Evolutionary conservation across 768 basidiomycete species (phyloP), one percentile per base, ranked within the genome.

Genomic region (Lentinula detonsa): DNA sequence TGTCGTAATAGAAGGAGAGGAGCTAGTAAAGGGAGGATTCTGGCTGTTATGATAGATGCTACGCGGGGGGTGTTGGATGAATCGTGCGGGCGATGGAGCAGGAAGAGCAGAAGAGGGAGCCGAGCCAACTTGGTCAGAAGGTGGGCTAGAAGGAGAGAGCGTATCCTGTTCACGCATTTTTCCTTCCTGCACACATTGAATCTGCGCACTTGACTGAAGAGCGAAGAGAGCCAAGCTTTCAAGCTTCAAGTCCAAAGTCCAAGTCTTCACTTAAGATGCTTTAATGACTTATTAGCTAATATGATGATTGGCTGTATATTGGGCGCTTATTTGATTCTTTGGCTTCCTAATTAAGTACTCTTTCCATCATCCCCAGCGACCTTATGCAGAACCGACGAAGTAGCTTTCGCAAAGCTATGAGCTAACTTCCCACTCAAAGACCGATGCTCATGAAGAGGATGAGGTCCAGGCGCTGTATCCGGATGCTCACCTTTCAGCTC

Each of bases 61-160:
- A 61, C 43, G 61, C 21, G 16, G 45, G 39, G 54, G 46, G 43
- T 60, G 65, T 35, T 61, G 57, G 18, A 72, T 64, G 59, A 74
- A 73, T 33, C 69, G 66, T 8, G 71, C 71, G 45, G 68, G 69
- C 1, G 65, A 66, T n/a, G 65, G 63, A 34, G 61, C 48, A 11
- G 63, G 61, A 46, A 18, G 5, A 45, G 55, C 1, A 58, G 57
- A 8, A 16, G 43, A 18, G 43, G 54, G 34, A 57, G 55, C 1
- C 28, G 40, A 57, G 40, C 31, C 21, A 34, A 18, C 23, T 16
- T 18, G 57, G 28, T 11, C 15, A 7, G 57, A 34, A 15, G 28
- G 35, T 2, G 37, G 18, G 56, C 13, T 16, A 13, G 40, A 57
- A 57, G 28, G 28, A 34, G 13, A 39, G 31, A 40, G 23, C 1